A percentile compares a stretch with the other conserved stretches of the same genome.
phyloP scores from a whole-genome alignment of 345 rosid species.

The Eucalyptus paniculata region DNA sequence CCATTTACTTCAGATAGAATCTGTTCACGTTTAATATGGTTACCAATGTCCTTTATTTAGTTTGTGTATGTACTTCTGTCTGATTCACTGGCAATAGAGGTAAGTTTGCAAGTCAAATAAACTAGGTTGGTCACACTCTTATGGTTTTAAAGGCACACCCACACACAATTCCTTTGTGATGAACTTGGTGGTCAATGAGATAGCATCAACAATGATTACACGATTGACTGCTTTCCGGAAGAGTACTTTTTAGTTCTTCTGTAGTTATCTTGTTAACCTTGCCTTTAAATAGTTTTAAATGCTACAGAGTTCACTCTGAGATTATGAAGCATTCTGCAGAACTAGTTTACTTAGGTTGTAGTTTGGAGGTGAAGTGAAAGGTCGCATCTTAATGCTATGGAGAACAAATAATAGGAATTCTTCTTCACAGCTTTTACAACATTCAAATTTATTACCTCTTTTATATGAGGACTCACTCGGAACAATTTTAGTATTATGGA shows the following conservation, averaged over 20 bases:
- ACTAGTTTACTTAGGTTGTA: background rate
- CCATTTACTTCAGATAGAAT: background rate
- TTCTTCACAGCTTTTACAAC: background rate
- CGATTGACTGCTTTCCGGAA: background rate
- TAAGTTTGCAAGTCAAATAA: background rate
- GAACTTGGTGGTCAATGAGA: background rate
- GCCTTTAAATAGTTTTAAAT: background rate
- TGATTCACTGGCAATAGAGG: background rate
- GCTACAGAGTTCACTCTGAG: background rate
- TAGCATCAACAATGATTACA: background rate
- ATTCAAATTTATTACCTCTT: background rate
- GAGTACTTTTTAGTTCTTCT: background rate
- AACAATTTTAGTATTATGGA: background rate
- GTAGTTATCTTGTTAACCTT: background rate
- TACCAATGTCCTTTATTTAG: background rate
- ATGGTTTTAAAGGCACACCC: background rate
- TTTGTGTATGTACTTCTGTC: background rate
- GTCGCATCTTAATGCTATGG: background rate
- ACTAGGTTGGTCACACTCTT: background rate
- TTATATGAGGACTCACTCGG: background rate
- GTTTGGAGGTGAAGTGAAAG: background rate
- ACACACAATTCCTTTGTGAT: background rate
- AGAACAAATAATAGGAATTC: background rate
- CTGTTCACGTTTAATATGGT: background rate
- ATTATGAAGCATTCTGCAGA: background rate